phyloP scores from a whole-genome alignment of 108 stramenopile genomes.

The Discostella pseudostelligera region DNA sequence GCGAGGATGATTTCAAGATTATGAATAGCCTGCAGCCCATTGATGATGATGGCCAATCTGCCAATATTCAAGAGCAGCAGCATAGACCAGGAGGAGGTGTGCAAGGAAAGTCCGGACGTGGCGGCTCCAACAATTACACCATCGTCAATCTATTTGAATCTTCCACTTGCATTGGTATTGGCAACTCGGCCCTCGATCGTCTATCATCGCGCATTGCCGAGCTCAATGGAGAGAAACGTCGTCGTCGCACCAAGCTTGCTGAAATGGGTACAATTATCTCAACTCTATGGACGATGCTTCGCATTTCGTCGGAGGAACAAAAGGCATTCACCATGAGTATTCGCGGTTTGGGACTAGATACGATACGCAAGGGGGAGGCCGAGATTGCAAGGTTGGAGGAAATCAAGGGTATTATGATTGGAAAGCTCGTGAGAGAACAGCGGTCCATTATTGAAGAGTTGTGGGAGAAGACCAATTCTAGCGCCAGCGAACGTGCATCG shows the following conservation, averaged over 20 bases:
- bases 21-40: conserved; percentile 38
- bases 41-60: not conserved
- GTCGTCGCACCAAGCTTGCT: conserved; percentile 66
- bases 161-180: conserved; percentile 77
- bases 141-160: conserved; percentile 70
- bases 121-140: conserved; percentile 44
- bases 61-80: too few species aligned
- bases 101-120: conserved; percentile 4
- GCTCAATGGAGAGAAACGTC: conserved; percentile 72
- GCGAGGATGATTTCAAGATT: conserved; percentile 46
- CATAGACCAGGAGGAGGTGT: not conserved
- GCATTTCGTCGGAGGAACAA: conserved; percentile 84
- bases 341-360: conserved; percentile 86
- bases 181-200: conserved; percentile 68
- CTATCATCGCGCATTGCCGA: conserved; percentile 72
- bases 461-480: conserved; percentile 88
- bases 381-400: conserved; percentile 74
- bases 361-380: conserved; percentile 78
- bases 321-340: conserved; percentile 79
- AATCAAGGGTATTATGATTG: conserved; percentile 84
- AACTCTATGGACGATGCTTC: conserved; percentile 88
- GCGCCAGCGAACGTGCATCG: conserved; percentile 46
- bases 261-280: conserved; percentile 87
- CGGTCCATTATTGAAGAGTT: conserved; percentile 68
- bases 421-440: conserved; percentile 79